Conservation (phyloP, 805 yeast genomes). For the Komagataella mondaviorum region DNA sequence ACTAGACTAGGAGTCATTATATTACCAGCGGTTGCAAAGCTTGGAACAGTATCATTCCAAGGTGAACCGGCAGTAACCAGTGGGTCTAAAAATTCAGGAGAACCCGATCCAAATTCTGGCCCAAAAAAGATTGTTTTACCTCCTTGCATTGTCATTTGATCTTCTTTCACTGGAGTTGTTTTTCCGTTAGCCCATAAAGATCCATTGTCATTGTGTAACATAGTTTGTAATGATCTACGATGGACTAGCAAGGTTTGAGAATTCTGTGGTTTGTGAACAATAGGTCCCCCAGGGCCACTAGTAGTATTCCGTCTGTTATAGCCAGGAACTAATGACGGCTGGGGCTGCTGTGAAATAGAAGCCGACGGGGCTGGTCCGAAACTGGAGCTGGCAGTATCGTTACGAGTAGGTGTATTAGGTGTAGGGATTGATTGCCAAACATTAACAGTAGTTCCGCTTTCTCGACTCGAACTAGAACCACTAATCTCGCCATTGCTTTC, state of each 20-base stretch:
- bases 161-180: not conserved
- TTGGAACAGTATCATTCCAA: not conserved
- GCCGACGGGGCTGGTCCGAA: not conserved
- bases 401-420: not conserved
- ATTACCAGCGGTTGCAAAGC: not conserved
- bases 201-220: not conserved
- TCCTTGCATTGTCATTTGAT: not conserved
- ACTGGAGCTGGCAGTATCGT: not conserved
- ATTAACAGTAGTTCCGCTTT: not conserved
- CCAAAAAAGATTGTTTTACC: not conserved
- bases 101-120: not conserved
- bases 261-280: not conserved
- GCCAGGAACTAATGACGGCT: not conserved
- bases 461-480: not conserved
- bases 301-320: not conserved
- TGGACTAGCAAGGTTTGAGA: not conserved
- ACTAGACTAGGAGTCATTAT: not conserved
- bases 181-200: not conserved
- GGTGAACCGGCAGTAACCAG: not conserved
- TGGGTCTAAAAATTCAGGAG: not conserved
- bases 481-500: not conserved
- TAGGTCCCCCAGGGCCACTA: not conserved
- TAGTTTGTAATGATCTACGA: not conserved
- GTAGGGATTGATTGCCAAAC: not conserved
- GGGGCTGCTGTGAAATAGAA: not conserved